Percentiles rank a stretch among this genome's conserved stretches.
Evolutionary conservation across 2,329 filamentous ascomycete genomes (phyloP).

Genomic region (Venturia aucupariae): DNA sequence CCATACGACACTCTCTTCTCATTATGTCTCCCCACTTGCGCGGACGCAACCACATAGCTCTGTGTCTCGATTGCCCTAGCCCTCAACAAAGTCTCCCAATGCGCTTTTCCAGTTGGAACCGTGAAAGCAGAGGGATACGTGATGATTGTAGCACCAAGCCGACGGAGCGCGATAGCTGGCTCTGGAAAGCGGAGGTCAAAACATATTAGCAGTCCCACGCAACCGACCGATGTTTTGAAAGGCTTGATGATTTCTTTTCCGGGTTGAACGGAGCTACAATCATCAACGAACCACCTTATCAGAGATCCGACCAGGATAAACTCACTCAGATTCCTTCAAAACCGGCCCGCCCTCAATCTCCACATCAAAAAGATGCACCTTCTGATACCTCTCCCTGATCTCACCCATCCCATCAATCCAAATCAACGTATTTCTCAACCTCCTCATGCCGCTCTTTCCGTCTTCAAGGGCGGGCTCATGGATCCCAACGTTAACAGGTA

Average conservation of each 20-base stretch:
- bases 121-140: constrained; percentile 90
- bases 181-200: constrained; percentile 86
- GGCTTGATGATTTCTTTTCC: constrained; percentile 57
- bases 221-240: constrained; percentile 64
- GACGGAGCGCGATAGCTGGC: constrained; percentile 56
- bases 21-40: constrained; percentile 64
- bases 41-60: constrained; percentile 76
- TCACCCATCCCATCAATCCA: constrained; percentile 56
- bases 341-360: constrained; percentile 47
- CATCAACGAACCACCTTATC: not conserved
- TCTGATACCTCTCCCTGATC: constrained; percentile 65
- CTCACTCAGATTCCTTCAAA: constrained; percentile 51
- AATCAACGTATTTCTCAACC: constrained; percentile 55
- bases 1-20: constrained; percentile 75
- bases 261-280: constrained; percentile 47
- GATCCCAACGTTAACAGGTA: constrained; percentile 79
- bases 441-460: constrained; percentile 29
- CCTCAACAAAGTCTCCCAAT: constrained; percentile 74
- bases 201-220: constrained; percentile 73
- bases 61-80: constrained; percentile 84
- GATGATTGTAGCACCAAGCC: constrained; percentile 62
- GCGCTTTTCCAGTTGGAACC: constrained; percentile 69
- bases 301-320: not conserved
- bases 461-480: constrained; percentile 56
- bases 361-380: constrained; percentile 82